These are phyloP conservation scores for Niebla homalea DNA, from an alignment of 495 filamentous ascomycete species.

Conservation along the genomic window DNA sequence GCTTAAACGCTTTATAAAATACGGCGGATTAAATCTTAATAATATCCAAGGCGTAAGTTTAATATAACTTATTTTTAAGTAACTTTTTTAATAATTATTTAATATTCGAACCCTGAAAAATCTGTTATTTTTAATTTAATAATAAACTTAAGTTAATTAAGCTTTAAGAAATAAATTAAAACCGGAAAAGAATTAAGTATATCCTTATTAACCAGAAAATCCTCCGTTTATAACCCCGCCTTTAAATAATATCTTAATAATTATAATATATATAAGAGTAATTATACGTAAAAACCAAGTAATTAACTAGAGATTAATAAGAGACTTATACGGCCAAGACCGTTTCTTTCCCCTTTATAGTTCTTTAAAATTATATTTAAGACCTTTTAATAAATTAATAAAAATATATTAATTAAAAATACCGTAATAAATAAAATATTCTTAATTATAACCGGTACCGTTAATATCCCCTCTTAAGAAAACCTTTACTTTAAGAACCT, in stretches of 20 bases:
- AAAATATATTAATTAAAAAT: too few species aligned
- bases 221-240: too few species aligned
- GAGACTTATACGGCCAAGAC: constrained; percentile 18
- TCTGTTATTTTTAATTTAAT: background rate
- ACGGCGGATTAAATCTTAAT: too few species aligned
- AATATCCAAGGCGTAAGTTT: background rate
- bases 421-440: constrained; percentile 21
- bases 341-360: constrained; percentile 28
- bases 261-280: constrained; percentile 21
- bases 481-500: constrained; percentile 24
- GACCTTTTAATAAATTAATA: too few species aligned
- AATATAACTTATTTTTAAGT: background rate
- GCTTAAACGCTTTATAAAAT: constrained; percentile 18
- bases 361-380: constrained; percentile 21
- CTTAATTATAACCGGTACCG: constrained; percentile 24
- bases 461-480: constrained; percentile 11
- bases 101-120: constrained; percentile 5
- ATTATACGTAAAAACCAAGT: too few species aligned
- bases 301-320: too few species aligned
- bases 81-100: background rate
- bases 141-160: constrained; percentile 8
- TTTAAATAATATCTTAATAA: constrained; percentile 28
- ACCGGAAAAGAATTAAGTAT: too few species aligned
- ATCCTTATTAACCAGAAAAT: too few species aligned
- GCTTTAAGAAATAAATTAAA: too few species aligned